A percentile compares a stretch with the other conserved stretches of the same genome.
Evolutionary conservation across 306 rosid species (phyloP).

Genomic region (Fragaria vesca): DNA sequence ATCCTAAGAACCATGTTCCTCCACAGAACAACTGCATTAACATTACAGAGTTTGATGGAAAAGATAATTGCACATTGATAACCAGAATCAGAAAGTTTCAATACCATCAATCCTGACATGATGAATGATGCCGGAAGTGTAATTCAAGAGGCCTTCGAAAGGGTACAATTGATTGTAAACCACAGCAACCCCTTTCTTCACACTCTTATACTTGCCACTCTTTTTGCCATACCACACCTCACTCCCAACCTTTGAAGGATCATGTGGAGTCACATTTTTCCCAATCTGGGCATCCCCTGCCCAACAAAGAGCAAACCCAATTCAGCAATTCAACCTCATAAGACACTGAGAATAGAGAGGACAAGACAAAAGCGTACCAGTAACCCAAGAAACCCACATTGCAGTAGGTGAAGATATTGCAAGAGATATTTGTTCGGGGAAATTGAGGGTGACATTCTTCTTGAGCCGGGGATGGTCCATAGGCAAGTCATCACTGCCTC

Average conservation of each 20-base stretch:
- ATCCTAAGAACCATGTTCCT: neutral
- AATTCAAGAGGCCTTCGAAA: constrained; percentile 73
- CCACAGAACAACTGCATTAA: neutral
- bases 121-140: constrained; percentile 90
- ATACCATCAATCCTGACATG: constrained; percentile 78
- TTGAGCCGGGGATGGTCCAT: constrained; percentile 80
- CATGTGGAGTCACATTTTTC: constrained; percentile 57
- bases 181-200: constrained; percentile 53
- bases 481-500: constrained; percentile 87
- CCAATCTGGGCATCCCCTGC: constrained; percentile 90
- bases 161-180: constrained; percentile 86
- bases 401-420: constrained; percentile 79
- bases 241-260: constrained; percentile 62
- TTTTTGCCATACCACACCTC: constrained; percentile 77
- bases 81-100: neutral
- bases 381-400: constrained; percentile 90
- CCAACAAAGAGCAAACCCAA: constrained; percentile 31
- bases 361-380: constrained; percentile 46
- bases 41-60: neutral
- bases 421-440: constrained; percentile 83
- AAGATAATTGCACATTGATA: neutral
- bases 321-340: constrained; percentile 11
- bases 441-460: constrained; percentile 62
- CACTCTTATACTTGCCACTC: constrained; percentile 60
- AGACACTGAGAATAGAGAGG: constrained; percentile 13